These are phyloP conservation scores for Yamadazyma kanchanaburiensis DNA, from an alignment of 1,139 yeast genomes.

Conservation along the genomic window DNA sequence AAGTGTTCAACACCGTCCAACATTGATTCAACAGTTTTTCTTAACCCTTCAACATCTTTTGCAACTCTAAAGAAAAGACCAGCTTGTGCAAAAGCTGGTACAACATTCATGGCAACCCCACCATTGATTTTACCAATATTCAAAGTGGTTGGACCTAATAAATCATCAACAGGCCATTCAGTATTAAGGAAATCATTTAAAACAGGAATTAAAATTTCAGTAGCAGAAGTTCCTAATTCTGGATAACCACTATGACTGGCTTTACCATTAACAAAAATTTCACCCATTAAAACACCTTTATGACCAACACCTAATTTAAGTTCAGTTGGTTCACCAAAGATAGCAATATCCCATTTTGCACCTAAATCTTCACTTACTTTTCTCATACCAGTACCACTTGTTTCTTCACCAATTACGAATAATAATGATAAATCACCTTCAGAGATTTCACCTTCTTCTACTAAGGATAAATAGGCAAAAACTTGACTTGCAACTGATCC, in stretches of 20 bases:
- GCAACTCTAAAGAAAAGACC: constrained; percentile 53
- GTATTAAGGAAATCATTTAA: constrained; percentile 30
- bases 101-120: constrained; percentile 61
- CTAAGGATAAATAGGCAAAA: constrained; percentile 46
- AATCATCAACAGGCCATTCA: constrained; percentile 48
- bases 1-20: constrained; percentile 29
- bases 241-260: constrained; percentile 75
- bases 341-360: constrained; percentile 55
- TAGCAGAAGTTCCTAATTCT: constrained; percentile 62
- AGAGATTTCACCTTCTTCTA: constrained; percentile 30
- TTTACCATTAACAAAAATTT: constrained; percentile 48
- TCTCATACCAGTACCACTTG: constrained; percentile 59
- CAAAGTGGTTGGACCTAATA: constrained; percentile 60
- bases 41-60: constrained; percentile 37
- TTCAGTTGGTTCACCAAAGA: constrained; percentile 78
- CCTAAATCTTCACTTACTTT: constrained; percentile 35
- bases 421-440: constrained; percentile 59
- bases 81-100: constrained; percentile 59
- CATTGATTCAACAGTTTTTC: constrained; percentile 28
- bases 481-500: constrained; percentile 66
- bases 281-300: constrained; percentile 50
- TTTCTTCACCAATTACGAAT: constrained; percentile 70
- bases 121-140: constrained; percentile 59
- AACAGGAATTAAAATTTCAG: constrained; percentile 52
- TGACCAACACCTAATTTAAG: constrained; percentile 68